phyloP scores from a whole-genome alignment of 1,284 basidiomycete species.

The Malassezia sympodialis region DNA sequence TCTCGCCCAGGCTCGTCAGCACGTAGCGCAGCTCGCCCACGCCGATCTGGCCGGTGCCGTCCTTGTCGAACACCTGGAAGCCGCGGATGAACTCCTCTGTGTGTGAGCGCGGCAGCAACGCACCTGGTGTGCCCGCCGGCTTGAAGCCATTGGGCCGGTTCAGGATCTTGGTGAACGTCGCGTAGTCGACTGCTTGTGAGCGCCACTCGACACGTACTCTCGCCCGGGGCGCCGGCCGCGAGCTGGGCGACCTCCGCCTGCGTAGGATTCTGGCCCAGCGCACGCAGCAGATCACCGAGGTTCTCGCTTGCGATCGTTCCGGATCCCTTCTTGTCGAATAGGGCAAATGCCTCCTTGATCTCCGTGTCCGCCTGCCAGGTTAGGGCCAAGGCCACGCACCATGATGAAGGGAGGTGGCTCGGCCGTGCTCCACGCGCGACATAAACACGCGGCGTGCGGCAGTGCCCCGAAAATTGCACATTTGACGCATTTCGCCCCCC shows the following conservation, averaged over 20 bases:
- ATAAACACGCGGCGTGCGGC: background rate
- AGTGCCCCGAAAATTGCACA: background rate
- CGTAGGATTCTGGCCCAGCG: constrained; percentile 93
- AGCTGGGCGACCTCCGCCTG: constrained; percentile 88
- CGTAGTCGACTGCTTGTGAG: constrained; percentile 51
- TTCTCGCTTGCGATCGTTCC: constrained; percentile 77
- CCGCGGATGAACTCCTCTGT: constrained; percentile 96
- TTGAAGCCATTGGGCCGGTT: constrained; percentile 95
- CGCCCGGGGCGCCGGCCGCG: constrained; percentile 61
- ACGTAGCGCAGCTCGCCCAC: constrained; percentile 85
- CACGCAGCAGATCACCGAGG: constrained; percentile 86
- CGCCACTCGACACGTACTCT: constrained; percentile 49
- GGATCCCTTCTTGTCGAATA: constrained; percentile 93
- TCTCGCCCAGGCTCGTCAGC: constrained; percentile 88
- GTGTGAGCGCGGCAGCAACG: background rate
- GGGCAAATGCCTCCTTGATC: constrained; percentile 81
- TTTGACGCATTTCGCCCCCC: background rate
- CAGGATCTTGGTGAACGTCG: constrained; percentile 70
- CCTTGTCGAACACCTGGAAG: constrained; percentile 98
- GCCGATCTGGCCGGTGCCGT: constrained; percentile 90
- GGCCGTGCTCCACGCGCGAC: background rate
- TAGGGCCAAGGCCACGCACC: background rate
- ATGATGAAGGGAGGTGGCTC: background rate
- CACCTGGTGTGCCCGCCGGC: constrained; percentile 54
- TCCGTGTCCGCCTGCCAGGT: constrained; percentile 37